Base-by-base conservation (phyloP, 1,139 yeast genomes). In the Geotrichum aggregatum region DNA sequence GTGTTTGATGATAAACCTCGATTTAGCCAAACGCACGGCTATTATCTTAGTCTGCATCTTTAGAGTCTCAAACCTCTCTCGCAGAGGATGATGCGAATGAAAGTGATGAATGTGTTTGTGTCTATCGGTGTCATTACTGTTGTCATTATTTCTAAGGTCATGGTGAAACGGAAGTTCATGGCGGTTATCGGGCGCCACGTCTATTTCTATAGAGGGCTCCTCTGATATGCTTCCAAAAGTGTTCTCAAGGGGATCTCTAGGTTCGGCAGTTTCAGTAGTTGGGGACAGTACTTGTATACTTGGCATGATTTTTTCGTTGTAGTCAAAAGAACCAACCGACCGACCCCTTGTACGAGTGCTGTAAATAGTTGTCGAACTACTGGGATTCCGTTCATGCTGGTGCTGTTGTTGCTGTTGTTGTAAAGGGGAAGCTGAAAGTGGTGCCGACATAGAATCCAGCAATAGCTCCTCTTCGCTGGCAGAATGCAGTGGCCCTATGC, bases 1-100 rank as follows among this genome's bases (percentile, higher is more conserved):
- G 11, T 36, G 43, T 11, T 48, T 48, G 31, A 54, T 45, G 31
- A 45, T 48, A 28, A 54, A 51, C 16, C 54, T 41, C 13, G 53
- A 50, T 21, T 34, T 44, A 57, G 68, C 42, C 10, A 39, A 68
- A 26, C 72, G 70, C 42, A 31, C 38, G 42, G 42, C 42, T 13
- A 39, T 11, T 24, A 39, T 39, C 42, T 39, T 24, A 14, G 42
- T 14, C 10, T 39, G 42, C 18, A 39, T n/a, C 30, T 39, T 39
- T 8, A 39, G 16, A 26, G 42, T 22, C 26, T 39, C 26, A 14
- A 39, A 14, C 13, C 16, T 21, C 18, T 11, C 14, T 13, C 13
- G 10, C 22, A 39, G 34, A 19, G 24, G 24, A 11, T 19, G 28
- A 14, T 10, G 22, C 21, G 34, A 7, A 14, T 26, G 44, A 13